Conservation (phyloP, 2,329 filamentous ascomycete species). For the Talaromyces funiculosus region DNA sequence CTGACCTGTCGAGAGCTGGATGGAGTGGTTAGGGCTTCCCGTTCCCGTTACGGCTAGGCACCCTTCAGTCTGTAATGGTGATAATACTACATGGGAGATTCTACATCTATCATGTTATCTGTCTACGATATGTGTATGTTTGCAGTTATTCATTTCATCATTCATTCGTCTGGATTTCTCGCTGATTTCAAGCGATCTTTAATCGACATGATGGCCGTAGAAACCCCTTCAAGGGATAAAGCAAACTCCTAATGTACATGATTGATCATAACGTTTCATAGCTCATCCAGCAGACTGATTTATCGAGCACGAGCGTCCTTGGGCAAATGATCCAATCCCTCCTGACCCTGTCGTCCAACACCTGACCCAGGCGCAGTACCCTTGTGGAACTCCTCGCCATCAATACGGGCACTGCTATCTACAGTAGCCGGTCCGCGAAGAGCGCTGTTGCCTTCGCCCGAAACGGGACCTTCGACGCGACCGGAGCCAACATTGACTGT, state of each 20-base stretch:
- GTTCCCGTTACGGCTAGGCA: not conserved
- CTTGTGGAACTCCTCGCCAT: slow-evolving; percentile 51
- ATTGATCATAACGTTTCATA: not conserved
- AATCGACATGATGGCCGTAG: not conserved
- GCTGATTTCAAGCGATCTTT: not conserved
- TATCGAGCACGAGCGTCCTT: slow-evolving; percentile 55
- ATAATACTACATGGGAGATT: too few relatives aligned
- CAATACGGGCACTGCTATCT: slow-evolving; percentile 46
- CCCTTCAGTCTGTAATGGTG: not conserved
- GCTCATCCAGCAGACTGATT: slow-evolving; percentile 30
- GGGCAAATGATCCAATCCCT: slow-evolving; percentile 52
- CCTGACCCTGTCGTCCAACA: slow-evolving; percentile 59
- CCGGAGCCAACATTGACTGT: slow-evolving; percentile 68
- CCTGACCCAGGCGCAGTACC: slow-evolving; percentile 38
- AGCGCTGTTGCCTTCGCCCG: slow-evolving; percentile 44
- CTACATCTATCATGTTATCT: too few relatives aligned
- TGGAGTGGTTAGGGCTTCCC: not conserved
- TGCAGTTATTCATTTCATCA: not conserved
- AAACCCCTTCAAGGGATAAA: not conserved
- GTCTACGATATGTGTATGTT: too few relatives aligned
- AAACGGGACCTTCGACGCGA: slow-evolving; percentile 48
- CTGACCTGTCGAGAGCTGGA: not conserved
- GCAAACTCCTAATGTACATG: slow-evolving; percentile 1
- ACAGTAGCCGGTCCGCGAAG: slow-evolving; percentile 57
- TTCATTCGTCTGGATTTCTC: not conserved